Base-by-base conservation (phyloP, 2,329 filamentous ascomycete species). In the Myriosclerotinia curreyana region DNA sequence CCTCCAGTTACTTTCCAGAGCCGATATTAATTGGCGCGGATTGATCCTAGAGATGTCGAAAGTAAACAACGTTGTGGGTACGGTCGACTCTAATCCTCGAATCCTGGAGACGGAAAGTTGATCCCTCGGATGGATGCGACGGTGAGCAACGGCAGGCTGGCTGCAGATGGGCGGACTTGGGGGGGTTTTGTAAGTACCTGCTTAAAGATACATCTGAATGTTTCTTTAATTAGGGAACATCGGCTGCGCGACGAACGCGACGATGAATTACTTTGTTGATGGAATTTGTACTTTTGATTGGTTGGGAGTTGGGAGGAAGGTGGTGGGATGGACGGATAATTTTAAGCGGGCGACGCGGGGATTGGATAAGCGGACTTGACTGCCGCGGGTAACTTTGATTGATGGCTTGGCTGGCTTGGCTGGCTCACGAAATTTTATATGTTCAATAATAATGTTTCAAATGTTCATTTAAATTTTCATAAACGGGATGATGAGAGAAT, bases 191-290 rank as follows among this genome's bases (percentile, higher is more conserved):
- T 20, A 38, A 31, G 31, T 38, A 53, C 20, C n/a, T n/a, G n/a
- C n/a, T 48, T 34, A 59, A 59, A 36, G 28, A 36, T 28, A 48
- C 31, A 48, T 49, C 11, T 36, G 28, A 58, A 36, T 59, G 55
- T n/a, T 42, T 59, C 14, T 59, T 48, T 59, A 36, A 48, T 59
- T 48, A 14, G 55, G 42, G 22, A 38, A 46, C 31, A 40, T 28
- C 49, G 50, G 42, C 61, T 65, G 64, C 66, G 66, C 64, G 60
- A 67, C 48, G 48, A 46, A 50, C 54, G 36, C 46, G 60, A 52
- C 17, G 55, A 36, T 64, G 36, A 31, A 56, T 60, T 49, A 28
- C 22, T 60, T 44, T 52, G 63, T 54, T 65, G 50, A 59, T 56
- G 25, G 42, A 59, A 48, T 65, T 65, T 60, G 53, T 42, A 28